A percentile compares a stretch with the other conserved stretches of the same genome.
These are phyloP conservation scores for Saturnispora diversa DNA, from an alignment of 805 yeast genomes.

Conservation along the genomic window DNA sequence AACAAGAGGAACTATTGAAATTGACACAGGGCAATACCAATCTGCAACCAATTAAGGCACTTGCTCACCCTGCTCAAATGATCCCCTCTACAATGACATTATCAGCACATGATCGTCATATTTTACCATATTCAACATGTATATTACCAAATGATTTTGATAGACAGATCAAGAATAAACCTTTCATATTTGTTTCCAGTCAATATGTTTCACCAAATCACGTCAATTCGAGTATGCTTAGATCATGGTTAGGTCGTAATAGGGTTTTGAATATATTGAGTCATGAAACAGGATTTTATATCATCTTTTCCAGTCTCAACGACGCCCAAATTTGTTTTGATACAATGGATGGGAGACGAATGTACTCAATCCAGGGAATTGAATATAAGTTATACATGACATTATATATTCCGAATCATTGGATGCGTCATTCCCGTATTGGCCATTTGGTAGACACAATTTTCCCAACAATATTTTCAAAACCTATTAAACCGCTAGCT, in stretches of 20 bases:
- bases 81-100: slow-evolving; percentile 11
- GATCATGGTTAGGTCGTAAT: slow-evolving; percentile 48
- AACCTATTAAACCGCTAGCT: neutral
- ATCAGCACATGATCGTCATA: slow-evolving; percentile 29
- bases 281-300: slow-evolving; percentile 59
- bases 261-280: slow-evolving; percentile 59
- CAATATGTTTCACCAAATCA: slow-evolving; percentile 40
- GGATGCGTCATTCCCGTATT: slow-evolving; percentile 24
- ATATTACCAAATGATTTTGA: slow-evolving; percentile 42
- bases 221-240: slow-evolving; percentile 49
- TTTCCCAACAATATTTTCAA: slow-evolving; percentile 4
- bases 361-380: slow-evolving; percentile 20
- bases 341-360: slow-evolving; percentile 49
- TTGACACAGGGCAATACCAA: neutral
- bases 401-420: slow-evolving; percentile 41
- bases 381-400: slow-evolving; percentile 51
- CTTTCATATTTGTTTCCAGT: slow-evolving; percentile 49
- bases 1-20: neutral
- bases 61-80: slow-evolving; percentile 3
- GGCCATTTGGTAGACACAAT: slow-evolving; percentile 19
- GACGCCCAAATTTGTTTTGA: slow-evolving; percentile 56
- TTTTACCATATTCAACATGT: slow-evolving; percentile 21
- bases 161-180: slow-evolving; percentile 45
- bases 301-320: slow-evolving; percentile 53
- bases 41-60: neutral